phyloP scores from a whole-genome alignment of 768 basidiomycete species.

The Phlebiopsis gigantea region DNA sequence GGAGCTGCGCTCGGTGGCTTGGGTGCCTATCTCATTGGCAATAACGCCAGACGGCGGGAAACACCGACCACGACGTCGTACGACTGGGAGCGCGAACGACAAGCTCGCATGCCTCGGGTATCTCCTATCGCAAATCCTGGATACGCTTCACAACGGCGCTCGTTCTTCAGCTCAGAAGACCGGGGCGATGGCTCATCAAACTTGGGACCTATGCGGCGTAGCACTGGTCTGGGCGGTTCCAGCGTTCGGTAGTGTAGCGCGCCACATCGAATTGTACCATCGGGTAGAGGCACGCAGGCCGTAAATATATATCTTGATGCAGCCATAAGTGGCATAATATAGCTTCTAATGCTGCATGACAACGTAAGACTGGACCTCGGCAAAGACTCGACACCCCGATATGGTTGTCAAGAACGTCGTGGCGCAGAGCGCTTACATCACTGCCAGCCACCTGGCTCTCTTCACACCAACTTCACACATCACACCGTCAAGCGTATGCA shows the following conservation, averaged over 20 bases:
- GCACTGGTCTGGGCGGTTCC: constrained; percentile 79
- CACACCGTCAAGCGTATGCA: background rate
- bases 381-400: background rate
- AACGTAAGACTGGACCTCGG: background rate
- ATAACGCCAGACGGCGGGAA: constrained; percentile 24
- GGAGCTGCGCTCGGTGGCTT: constrained; percentile 73
- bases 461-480: background rate
- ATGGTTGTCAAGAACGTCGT: background rate
- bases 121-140: constrained; percentile 5
- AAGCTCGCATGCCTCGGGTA: constrained; percentile 4
- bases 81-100: constrained; percentile 50
- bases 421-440: background rate
- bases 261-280: background rate
- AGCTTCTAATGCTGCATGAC: background rate
- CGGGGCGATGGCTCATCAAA: constrained; percentile 67
- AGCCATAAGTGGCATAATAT: background rate
- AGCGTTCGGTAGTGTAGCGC: constrained; percentile 44
- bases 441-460: background rate
- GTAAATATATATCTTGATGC: background rate
- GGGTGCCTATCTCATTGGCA: constrained; percentile 49
- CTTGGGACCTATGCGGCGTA: constrained; percentile 66
- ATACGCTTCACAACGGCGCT: constrained; percentile 3
- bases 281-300: background rate
- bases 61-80: constrained; percentile 29
- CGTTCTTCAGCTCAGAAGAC: constrained; percentile 34